Conservation (phyloP, 805 yeast genomes). For the Scheffersomyces ergatensis region DNA sequence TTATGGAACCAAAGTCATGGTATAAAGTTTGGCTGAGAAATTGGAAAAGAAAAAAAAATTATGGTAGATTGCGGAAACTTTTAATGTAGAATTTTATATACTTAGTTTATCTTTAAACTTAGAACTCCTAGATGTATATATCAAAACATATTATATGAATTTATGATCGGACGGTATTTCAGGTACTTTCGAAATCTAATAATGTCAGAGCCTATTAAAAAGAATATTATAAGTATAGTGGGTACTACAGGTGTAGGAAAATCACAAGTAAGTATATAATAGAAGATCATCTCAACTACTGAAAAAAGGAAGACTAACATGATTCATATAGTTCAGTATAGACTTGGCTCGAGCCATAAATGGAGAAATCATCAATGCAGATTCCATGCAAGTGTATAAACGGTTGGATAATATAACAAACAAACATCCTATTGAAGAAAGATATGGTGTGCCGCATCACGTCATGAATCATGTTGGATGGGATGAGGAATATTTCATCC, state of each 20-base stretch:
- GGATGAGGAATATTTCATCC: constrained; percentile 79
- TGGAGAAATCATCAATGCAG: constrained; percentile 94
- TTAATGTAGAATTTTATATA: too few relatives aligned
- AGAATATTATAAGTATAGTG: constrained; percentile 58
- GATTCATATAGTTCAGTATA: constrained; percentile 54
- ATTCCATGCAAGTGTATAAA: constrained; percentile 92
- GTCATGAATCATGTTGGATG: constrained; percentile 81
- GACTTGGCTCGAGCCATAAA: constrained; percentile 72
- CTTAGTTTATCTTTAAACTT: too few relatives aligned
- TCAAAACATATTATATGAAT: too few relatives aligned
- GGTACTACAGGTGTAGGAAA: constrained; percentile 98
- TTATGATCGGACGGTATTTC: constrained; percentile 11
- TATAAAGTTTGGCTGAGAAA: constrained; percentile 11
- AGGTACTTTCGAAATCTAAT: constrained; percentile 19
- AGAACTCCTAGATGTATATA: too few relatives aligned
- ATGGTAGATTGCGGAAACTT: background rate
- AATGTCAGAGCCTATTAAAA: constrained; percentile 32
- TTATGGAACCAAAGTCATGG: constrained; percentile 14
- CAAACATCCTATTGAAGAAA: constrained; percentile 81
- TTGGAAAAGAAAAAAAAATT: background rate
- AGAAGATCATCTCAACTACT: background rate
- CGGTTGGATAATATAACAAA: constrained; percentile 78
- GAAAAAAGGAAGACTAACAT: constrained; percentile 3
- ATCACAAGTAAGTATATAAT: constrained; percentile 54
- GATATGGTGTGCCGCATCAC: constrained; percentile 78